These are phyloP conservation scores for Agaricus blazei DNA, from an alignment of 768 basidiomycete genomes.

Conservation along the genomic window DNA sequence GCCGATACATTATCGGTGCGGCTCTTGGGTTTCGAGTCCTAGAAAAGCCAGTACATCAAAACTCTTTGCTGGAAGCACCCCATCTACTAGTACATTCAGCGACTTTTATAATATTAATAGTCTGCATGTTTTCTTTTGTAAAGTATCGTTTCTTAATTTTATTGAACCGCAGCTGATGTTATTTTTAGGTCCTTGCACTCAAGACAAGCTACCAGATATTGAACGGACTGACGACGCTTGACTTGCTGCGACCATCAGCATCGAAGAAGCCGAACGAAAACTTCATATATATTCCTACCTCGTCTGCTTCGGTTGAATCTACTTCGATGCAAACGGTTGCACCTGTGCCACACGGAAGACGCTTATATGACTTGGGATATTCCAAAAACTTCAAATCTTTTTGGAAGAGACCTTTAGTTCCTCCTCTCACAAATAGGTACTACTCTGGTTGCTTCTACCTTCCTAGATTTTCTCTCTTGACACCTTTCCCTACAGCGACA, in stretches of 20 bases:
- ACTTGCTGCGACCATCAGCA: conserved; percentile 16
- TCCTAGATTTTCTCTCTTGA: background rate
- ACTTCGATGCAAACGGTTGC: conserved; percentile 7
- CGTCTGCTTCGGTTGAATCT: background rate
- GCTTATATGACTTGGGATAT: conserved; percentile 33
- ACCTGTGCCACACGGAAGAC: conserved; percentile 21
- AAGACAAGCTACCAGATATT: conserved; percentile 15
- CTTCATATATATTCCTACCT: conserved; percentile 10
- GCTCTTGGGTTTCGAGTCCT: conserved; percentile 29
- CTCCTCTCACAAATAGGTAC: conserved; percentile 11
- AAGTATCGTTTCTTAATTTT: conserved; percentile 8
- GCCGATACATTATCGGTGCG: conserved; percentile 35
- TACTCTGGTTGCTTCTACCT: background rate
- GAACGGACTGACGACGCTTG: conserved; percentile 31
- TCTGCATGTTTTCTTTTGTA: conserved; percentile 33
- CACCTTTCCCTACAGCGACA: conserved; percentile 9
- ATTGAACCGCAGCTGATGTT: background rate
- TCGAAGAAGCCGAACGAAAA: background rate
- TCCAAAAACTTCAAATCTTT: conserved; percentile 23
- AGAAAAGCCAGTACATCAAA: conserved; percentile 13
- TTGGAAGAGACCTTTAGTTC: conserved; percentile 17
- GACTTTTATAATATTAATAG: conserved; percentile 19
- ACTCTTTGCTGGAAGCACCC: conserved; percentile 29
- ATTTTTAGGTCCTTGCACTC: conserved; percentile 16
- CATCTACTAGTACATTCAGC: conserved; percentile 27